phyloP scores from a whole-genome alignment of 2,329 filamentous ascomycete genomes.

The Ceratocystis harringtonii region DNA sequence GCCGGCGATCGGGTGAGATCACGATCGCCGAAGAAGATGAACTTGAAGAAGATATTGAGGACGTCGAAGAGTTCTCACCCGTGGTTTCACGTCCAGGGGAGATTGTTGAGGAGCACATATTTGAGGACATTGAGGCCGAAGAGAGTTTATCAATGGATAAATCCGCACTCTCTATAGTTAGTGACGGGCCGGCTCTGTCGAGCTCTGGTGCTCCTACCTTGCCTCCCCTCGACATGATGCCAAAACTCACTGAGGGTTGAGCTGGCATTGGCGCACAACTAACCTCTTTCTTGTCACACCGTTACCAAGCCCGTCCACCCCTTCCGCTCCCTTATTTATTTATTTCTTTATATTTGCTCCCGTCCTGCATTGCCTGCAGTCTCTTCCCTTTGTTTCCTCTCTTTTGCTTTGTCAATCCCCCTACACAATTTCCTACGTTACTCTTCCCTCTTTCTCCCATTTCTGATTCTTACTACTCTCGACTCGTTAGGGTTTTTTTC shows the following conservation, averaged over 20 bases:
- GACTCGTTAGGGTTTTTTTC: not conserved
- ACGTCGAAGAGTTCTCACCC: conserved; percentile 24
- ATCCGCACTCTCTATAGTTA: conserved; percentile 5
- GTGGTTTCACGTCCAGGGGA: conserved; percentile 10
- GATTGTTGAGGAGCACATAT: conserved; percentile 17
- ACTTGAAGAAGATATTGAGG: conserved; percentile 33
- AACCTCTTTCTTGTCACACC: not conserved
- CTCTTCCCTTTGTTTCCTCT: conserved; percentile 5
- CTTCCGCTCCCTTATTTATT: not conserved
- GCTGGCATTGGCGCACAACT: not conserved
- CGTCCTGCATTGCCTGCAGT: not conserved
- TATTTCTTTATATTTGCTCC: not conserved
- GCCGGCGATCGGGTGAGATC: conserved; percentile 57
- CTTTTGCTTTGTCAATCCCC: not conserved
- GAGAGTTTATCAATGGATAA: conserved; percentile 11
- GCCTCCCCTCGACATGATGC: conserved; percentile 10
- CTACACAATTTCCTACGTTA: not conserved
- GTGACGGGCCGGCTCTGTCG: conserved; percentile 6
- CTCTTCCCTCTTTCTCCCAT: not conserved
- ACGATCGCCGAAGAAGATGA: conserved; percentile 56
- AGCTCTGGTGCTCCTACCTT: conserved; percentile 10
- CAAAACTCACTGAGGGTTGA: conserved; percentile 12
- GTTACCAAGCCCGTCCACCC: not conserved
- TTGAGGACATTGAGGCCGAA: conserved; percentile 19
- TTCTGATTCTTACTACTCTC: conserved; percentile 8